phyloP scores from a whole-genome alignment of 371 early-diverging fungal species.

The Neoconidiobolus thromboides region DNA sequence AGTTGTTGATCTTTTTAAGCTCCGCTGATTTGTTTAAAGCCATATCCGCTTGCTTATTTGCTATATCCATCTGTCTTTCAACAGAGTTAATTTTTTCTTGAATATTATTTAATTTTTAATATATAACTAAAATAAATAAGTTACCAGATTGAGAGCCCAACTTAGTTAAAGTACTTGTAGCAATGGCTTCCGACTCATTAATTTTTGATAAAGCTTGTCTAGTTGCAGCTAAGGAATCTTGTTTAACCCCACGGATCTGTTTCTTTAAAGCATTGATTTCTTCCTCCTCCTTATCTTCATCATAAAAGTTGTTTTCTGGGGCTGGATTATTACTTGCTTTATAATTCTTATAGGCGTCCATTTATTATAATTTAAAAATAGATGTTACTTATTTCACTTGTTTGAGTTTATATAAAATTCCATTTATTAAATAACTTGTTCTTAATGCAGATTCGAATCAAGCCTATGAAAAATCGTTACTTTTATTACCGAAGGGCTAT shows the following conservation, averaged over 20 bases:
- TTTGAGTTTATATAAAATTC: no score
- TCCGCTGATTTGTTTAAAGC: constrained; percentile 44
- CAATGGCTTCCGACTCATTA: constrained; percentile 34
- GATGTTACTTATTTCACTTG: no score
- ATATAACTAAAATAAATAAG: constrained; percentile 2
- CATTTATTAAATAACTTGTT: no score
- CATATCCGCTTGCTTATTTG: constrained; percentile 40
- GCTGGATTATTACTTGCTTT: background rate
- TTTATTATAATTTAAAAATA: background rate
- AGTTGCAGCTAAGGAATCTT: constrained; percentile 42
- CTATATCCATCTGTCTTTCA: constrained; percentile 41
- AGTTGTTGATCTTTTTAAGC: constrained; percentile 47
- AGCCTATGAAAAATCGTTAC: no score
- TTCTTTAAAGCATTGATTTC: constrained; percentile 29
- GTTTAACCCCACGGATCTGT: constrained; percentile 42
- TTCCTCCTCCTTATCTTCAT: constrained; percentile 30
- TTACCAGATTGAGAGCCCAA: constrained; percentile 36
- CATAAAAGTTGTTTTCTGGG: background rate
- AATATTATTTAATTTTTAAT: background rate
- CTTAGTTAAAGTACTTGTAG: constrained; percentile 30
- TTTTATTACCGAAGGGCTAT: no score
- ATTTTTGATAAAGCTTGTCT: constrained; percentile 38
- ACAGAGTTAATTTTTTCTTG: constrained; percentile 42
- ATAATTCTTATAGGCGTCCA: constrained; percentile 4
- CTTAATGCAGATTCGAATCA: no score